These are phyloP conservation scores for Clarireedia homoeocarpa DNA, from an alignment of 2,329 filamentous ascomycete genomes.

Conservation along the genomic window DNA sequence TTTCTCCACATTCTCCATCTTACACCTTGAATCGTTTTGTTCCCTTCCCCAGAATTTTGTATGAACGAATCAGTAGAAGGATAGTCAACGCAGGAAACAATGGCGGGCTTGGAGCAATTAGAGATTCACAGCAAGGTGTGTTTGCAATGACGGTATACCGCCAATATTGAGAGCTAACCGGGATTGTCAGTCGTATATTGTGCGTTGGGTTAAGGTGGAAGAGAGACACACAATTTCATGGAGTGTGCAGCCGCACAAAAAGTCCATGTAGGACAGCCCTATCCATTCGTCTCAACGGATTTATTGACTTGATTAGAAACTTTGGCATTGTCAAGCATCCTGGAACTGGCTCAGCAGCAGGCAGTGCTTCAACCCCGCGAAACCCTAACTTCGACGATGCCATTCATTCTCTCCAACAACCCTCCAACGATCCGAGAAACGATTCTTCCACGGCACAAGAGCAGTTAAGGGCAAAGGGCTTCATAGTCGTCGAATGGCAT, in stretches of 20 bases:
- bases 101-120: constrained; percentile 94
- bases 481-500: constrained; percentile 71
- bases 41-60: not conserved
- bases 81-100: constrained; percentile 54
- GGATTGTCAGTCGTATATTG: constrained; percentile 75
- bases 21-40: not conserved
- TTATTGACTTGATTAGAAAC: constrained; percentile 48
- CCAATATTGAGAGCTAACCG: constrained; percentile 8
- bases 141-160: not conserved
- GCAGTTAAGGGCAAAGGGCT: constrained; percentile 57
- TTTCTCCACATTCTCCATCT: too few species aligned
- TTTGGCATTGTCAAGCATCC: constrained; percentile 98
- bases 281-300: not conserved
- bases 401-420: constrained; percentile 17
- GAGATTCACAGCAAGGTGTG: constrained; percentile 95
- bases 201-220: constrained; percentile 92
- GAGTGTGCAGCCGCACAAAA: constrained; percentile 96
- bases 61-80: not conserved
- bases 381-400: constrained; percentile 19
- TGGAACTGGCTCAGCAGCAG: constrained; percentile 44
- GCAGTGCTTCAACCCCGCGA: constrained; percentile 18
- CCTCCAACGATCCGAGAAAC: constrained; percentile 48
- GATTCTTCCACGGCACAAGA: constrained; percentile 54
- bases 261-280: constrained; percentile 62
- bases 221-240: constrained; percentile 90